A percentile compares a stretch with the other conserved stretches of the same genome.
These are phyloP conservation scores for Trametes polyzona DNA, from an alignment of 1,284 basidiomycete species.

Conservation along the genomic window DNA sequence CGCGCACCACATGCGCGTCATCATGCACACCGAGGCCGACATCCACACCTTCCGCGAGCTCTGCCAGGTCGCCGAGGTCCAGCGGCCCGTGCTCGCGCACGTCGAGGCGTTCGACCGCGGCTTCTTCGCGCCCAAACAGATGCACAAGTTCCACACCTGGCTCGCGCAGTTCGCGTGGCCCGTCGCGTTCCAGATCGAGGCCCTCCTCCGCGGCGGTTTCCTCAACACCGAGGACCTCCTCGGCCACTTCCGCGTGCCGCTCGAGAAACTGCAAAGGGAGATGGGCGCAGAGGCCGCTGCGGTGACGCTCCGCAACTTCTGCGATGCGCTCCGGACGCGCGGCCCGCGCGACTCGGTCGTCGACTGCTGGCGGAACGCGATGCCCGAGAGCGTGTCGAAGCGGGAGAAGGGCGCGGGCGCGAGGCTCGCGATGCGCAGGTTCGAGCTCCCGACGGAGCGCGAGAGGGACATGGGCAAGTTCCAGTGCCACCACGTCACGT, in stretches of 20 bases:
- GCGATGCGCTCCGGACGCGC: constrained; percentile 47
- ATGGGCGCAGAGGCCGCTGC: constrained; percentile 42
- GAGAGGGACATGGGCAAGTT: constrained; percentile 42
- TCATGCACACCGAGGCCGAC: constrained; percentile 49
- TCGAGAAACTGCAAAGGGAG: constrained; percentile 45
- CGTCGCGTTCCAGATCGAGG: constrained; percentile 73
- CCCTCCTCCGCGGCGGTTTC: constrained; percentile 59
- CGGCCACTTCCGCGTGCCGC: constrained; percentile 43
- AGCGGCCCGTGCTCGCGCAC: constrained; percentile 36
- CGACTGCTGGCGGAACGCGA: constrained; percentile 52
- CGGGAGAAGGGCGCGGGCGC: constrained; percentile 12
- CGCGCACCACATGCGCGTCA: constrained; percentile 65
- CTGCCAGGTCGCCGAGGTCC: constrained; percentile 57
- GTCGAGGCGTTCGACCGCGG: constrained; percentile 52
- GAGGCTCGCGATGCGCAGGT: background rate
- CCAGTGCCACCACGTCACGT: constrained; percentile 65
- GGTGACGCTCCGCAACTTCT: constrained; percentile 56
- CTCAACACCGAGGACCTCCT: constrained; percentile 60
- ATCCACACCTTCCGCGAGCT: constrained; percentile 51
- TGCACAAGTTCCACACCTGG: constrained; percentile 49
- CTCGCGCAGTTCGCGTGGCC: constrained; percentile 54
- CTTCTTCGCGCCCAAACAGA: constrained; percentile 53
- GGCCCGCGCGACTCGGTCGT: constrained; percentile 47
- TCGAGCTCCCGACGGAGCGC: background rate
- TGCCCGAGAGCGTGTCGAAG: constrained; percentile 6